These are phyloP conservation scores for Dalechampia spathulata DNA, from an alignment of 441 rosid genomes.

Conservation along the genomic window DNA sequence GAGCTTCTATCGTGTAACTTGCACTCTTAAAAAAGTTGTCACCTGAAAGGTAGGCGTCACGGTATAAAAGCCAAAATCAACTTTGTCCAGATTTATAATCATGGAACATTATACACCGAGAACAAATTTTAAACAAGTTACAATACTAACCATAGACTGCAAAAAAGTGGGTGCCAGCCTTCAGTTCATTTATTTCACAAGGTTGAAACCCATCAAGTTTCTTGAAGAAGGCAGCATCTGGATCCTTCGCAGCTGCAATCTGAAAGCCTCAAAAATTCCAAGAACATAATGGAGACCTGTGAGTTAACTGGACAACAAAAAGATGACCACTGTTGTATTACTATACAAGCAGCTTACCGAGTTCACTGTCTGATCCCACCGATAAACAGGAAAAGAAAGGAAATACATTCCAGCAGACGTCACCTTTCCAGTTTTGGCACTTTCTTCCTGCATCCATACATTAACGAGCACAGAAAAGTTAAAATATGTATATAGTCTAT, in stretches of 20 bases:
- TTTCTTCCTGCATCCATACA: conserved; percentile 55
- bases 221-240: conserved; percentile 81
- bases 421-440: conserved; percentile 65
- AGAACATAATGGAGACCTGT: conserved; percentile 10
- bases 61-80: conserved; percentile 10
- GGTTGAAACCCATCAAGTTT: conserved; percentile 91
- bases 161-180: conserved; percentile 78
- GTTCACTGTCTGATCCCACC: conserved; percentile 61
- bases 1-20: conserved; percentile 79
- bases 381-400: conserved; percentile 88
- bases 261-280: conserved; percentile 16
- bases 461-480: not conserved
- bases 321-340: not conserved
- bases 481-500: no score
- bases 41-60: conserved; percentile 37
- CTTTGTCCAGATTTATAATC: conserved; percentile 14
- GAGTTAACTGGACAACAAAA: conserved; percentile 14
- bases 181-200: conserved; percentile 80
- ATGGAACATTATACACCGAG: no score
- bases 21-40: conserved; percentile 89
- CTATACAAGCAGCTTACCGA: conserved; percentile 38
- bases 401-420: conserved; percentile 96
- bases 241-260: conserved; percentile 82
- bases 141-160: conserved; percentile 78
- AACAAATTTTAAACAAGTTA: no score